These are phyloP conservation scores for Salix koriyanagi DNA, from an alignment of 345 rosid genomes.

Conservation along the genomic window DNA sequence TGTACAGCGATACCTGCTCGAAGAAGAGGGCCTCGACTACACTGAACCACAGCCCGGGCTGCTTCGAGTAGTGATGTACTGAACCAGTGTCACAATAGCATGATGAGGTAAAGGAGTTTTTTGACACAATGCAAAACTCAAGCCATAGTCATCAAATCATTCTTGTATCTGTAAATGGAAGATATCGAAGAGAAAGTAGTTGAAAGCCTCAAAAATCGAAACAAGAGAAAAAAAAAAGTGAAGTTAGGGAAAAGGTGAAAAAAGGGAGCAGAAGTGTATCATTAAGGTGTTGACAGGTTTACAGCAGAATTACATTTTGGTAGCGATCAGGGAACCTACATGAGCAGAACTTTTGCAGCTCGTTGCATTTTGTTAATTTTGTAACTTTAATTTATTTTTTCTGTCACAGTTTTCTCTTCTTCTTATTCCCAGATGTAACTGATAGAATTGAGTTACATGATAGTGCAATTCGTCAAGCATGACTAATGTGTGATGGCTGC, in stretches of 20 bases:
- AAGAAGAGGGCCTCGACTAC: conserved; percentile 85
- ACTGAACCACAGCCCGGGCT: conserved; percentile 93
- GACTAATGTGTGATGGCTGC: not conserved
- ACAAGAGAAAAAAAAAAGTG: not conserved
- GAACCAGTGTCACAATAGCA: conserved; percentile 29
- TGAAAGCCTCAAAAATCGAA: conserved; percentile 20
- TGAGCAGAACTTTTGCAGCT: conserved; percentile 24
- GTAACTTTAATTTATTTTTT: conserved; percentile 34
- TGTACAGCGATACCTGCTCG: conserved; percentile 81
- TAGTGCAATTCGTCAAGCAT: conserved; percentile 33
- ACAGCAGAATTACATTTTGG: conserved; percentile 37
- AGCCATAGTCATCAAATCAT: conserved; percentile 29
- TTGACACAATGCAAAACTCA: conserved; percentile 29
- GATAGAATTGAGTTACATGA: conserved; percentile 51
- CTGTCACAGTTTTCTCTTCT: conserved; percentile 21
- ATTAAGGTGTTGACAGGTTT: conserved; percentile 34
- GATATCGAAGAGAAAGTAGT: conserved; percentile 43
- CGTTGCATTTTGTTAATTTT: conserved; percentile 38
- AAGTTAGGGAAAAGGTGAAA: conserved; percentile 17
- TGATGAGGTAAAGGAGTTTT: conserved; percentile 37
- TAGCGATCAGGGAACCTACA: conserved; percentile 31
- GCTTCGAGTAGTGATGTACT: conserved; percentile 78
- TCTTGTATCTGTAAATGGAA: conserved; percentile 60
- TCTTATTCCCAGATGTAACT: conserved; percentile 46
- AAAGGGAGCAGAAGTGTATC: conserved; percentile 35